These are phyloP conservation scores for Ganoderma lucidum DNA, from an alignment of 1,284 basidiomycete genomes.

Conservation along the genomic window DNA sequence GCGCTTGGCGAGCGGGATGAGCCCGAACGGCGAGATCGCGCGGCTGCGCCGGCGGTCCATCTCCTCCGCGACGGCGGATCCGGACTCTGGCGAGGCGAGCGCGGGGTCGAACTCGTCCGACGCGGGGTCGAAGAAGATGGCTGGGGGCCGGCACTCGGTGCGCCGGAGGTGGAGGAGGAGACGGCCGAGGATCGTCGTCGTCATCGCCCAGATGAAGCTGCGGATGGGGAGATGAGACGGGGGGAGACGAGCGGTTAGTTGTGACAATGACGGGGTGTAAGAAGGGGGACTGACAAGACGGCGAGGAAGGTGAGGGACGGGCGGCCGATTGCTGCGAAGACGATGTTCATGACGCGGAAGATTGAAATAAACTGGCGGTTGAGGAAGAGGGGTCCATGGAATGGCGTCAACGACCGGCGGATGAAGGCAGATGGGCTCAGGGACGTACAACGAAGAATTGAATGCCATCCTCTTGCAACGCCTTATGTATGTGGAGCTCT, in stretches of 20 bases:
- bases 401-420: neutral
- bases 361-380: slow-evolving; percentile 34
- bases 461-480: slow-evolving; percentile 42
- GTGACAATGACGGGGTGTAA: neutral
- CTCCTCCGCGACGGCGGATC: neutral
- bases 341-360: slow-evolving; percentile 37
- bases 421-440: too few species aligned
- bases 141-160: slow-evolving; percentile 21
- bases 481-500: slow-evolving; percentile 36
- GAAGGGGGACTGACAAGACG: slow-evolving; percentile 35
- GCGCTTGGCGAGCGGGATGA: slow-evolving; percentile 25
- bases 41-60: slow-evolving; percentile 25
- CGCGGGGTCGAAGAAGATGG: slow-evolving; percentile 1
- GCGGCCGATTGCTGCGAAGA: slow-evolving; percentile 32
- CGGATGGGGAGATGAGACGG: neutral
- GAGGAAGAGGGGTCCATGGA: neutral
- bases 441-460: slow-evolving; percentile 39
- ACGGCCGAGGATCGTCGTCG: slow-evolving; percentile 35
- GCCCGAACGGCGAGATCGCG: slow-evolving; percentile 33
- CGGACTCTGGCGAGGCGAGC: neutral
- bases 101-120: neutral
- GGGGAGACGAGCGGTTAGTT: neutral
- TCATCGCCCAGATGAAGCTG: slow-evolving; percentile 41
- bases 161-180: slow-evolving; percentile 36
- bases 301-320: slow-evolving; percentile 37